Evolutionary conservation across 148 eudicot species (phyloP), one percentile per base, ranked within the genome.

Genomic region (Persicaria tinctoria): DNA sequence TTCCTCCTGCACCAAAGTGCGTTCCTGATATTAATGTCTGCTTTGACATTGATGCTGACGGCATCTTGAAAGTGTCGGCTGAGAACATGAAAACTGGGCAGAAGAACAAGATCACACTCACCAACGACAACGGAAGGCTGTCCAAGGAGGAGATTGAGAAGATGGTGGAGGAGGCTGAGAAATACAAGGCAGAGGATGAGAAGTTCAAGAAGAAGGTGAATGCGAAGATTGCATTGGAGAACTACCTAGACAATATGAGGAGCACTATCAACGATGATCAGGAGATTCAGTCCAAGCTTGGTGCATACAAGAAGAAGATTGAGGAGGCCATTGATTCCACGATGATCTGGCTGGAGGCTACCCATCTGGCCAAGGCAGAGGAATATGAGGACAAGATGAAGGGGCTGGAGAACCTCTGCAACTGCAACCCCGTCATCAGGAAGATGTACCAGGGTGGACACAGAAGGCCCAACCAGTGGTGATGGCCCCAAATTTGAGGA

Each of bases 401-500:
- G 23, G 76, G 55, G 48, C 66, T 73, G 46, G 76, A 73, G 76
- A 55, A 51, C 48, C 7, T 73, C 1, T 73, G 76, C 49, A 73
- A 55, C 23, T 23, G 27, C 27, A 23, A 23, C 27, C 76, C 76
- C 1, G 54, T 73, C 45, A 73, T 73, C 5, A 44, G 64, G 18
- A 51, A 55, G 76, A 73, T 73, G 76, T 73, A 73, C 41, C 66
- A 54, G 23, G 76, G 64, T 41, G 76, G 56, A 12, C 27, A 32
- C 53, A 17, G 76, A 73, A 32, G 76, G 59, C 9, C 64, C 75
- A 0, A n/a, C 75, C 38, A 23, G 60, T 54, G 75, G 63, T 73
- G 76, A 14, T 6, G 54, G 76, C 46, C 76, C 76, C 7, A 73
- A 73, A 64, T 53, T 73, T 38, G 76, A 73, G 50, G 76, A 73